Evolutionary conservation across 2,329 filamentous ascomycete species (phyloP), one percentile per base, ranked within the genome.

Genomic region (Penicillium sp.): DNA sequence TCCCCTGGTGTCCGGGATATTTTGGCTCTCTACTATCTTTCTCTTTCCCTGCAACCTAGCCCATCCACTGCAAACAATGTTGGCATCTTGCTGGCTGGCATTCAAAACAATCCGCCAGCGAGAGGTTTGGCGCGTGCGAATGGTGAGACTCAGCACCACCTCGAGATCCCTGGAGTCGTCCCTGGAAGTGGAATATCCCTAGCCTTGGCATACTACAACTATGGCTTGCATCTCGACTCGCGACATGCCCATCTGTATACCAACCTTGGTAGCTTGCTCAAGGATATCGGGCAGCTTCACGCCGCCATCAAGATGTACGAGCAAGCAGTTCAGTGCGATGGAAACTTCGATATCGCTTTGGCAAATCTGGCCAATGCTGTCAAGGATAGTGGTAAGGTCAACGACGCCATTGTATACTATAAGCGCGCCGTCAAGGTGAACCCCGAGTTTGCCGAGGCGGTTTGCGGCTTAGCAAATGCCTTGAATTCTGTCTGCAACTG

Each of bases 31-130:
- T 99, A 99, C 73, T 99, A 99, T 69, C 81, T 99, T 3, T 99
- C 94, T 0, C 79, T 99, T 3, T 96, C 94, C 0, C 81, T 99
- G 2, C 94, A 97, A 62, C 92, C 94, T 47, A 97, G 94, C 67
- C 94, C 94, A 2, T 99, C 94, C 0, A 99, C 94, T 0, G 94
- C 94, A 0, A 99, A 99, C 72, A 99, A 99, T 71, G 92, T 99
- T 13, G 94, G 94, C 3, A 99, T 99, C 54, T 81, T 99, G 29
- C 84, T 99, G n/a, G 94, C 94, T 5, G 91, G 94, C 55, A 90
- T 97, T 21, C 94, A 96, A 69, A 92, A 96, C 65, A 81, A 80
- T 27, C 70, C 72, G 13, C 75, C 76, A 3, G 75, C 76, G 9
- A 80, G 77, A 55, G 65, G 65, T 21, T 61, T 68, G 50, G 58